These are phyloP conservation scores for Sclerotinia sclerotiorum DNA, from an alignment of 2,329 filamentous ascomycete species.

Conservation along the genomic window DNA sequence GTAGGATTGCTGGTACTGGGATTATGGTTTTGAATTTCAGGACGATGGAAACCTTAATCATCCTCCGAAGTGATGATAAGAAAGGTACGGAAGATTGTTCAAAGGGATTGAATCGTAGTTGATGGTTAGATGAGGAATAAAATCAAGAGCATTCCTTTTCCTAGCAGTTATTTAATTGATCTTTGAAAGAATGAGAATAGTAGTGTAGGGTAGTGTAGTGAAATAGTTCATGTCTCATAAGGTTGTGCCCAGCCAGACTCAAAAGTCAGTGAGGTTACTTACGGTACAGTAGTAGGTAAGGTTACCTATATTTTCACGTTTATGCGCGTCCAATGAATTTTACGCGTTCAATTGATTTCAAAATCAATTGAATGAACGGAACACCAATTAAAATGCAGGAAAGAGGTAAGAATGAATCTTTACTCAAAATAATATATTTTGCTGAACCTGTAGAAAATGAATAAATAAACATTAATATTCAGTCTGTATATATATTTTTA, in stretches of 20 bases:
- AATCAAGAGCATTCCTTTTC: not conserved
- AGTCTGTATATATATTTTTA: not conserved
- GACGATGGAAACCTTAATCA: constrained; percentile 24
- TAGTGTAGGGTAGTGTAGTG: not conserved
- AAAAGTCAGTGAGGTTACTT: not conserved
- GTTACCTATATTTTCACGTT: not conserved
- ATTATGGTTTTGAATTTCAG: not conserved
- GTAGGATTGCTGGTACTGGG: not conserved
- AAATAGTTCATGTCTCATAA: constrained; percentile 4
- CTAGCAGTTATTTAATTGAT: not conserved
- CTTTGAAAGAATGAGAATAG: not conserved
- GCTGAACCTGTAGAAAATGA: not conserved
- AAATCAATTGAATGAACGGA: not conserved
- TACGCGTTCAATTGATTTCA: not conserved
- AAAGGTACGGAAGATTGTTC: not conserved
- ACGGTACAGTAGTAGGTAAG: not conserved
- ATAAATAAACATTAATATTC: not conserved
- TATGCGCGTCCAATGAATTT: not conserved
- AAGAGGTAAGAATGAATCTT: not conserved
- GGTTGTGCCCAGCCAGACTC: not conserved
- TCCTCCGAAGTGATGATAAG: constrained; percentile 4
- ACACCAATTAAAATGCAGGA: not conserved
- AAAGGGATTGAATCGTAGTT: not conserved
- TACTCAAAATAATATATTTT: too few relatives aligned
- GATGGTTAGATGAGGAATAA: not conserved